Conservation (phyloP, 768 basidiomycete genomes). For the Lactarius sanguifluus region DNA sequence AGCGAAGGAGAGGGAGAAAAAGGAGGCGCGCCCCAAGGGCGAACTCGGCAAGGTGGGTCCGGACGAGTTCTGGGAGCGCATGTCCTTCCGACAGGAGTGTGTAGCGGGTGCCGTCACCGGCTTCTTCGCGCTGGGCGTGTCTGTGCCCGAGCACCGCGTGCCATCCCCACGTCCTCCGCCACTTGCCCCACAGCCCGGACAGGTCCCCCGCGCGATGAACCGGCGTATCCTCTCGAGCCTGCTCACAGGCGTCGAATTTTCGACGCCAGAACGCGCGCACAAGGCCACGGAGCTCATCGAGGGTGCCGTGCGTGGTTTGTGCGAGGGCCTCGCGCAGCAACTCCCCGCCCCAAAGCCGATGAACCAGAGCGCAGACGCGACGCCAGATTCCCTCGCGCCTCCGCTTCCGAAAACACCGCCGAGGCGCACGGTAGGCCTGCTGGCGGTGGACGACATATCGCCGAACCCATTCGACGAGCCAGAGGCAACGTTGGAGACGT, state of each 20-base stretch:
- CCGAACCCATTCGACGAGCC: slow-evolving; percentile 72
- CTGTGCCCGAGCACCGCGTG: slow-evolving; percentile 33
- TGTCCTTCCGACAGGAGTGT: slow-evolving; percentile 96
- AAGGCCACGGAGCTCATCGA: slow-evolving; percentile 74
- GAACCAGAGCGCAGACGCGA: slow-evolving; percentile 3
- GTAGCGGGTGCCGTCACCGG: slow-evolving; percentile 87
- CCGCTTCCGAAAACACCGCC: slow-evolving; percentile 55
- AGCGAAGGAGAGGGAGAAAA: slow-evolving; percentile 33
- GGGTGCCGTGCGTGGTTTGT: slow-evolving; percentile 64
- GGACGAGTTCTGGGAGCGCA: slow-evolving; percentile 96
- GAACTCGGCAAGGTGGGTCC: slow-evolving; percentile 58
- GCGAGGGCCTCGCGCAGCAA: slow-evolving; percentile 53
- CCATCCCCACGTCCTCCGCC: slow-evolving; percentile 32
- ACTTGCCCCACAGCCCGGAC: slow-evolving; percentile 54
- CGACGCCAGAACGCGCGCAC: slow-evolving; percentile 58
- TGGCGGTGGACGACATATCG: slow-evolving; percentile 47
- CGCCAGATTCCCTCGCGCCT: slow-evolving; percentile 31
- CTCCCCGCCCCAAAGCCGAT: slow-evolving; percentile 20
- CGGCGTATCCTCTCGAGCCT: slow-evolving; percentile 70
- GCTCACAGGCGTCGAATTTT: slow-evolving; percentile 76
- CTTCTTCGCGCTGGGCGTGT: slow-evolving; percentile 75
- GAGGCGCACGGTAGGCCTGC: slow-evolving; percentile 36
- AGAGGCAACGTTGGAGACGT: slow-evolving; percentile 58
- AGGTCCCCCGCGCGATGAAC: slow-evolving; percentile 64
- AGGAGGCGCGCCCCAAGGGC: slow-evolving; percentile 38